Percentiles rank a stretch among this genome's conserved stretches.
Conservation (phyloP, 805 yeast species). For the Wickerhamomyces chambardii region DNA sequence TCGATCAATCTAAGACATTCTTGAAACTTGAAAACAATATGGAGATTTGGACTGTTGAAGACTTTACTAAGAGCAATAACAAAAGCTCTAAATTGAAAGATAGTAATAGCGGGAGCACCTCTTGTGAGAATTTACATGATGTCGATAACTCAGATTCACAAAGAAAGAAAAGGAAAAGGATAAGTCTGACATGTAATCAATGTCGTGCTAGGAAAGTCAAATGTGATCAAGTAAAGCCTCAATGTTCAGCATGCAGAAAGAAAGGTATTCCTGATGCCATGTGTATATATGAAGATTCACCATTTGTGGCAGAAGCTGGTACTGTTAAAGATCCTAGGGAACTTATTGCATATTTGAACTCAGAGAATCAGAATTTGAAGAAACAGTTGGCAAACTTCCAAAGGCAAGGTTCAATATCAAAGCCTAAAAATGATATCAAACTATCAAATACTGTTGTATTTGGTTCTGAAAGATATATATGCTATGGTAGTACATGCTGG, state of each 20-base stretch:
- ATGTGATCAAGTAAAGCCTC: slow-evolving; percentile 16
- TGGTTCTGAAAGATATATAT: slow-evolving; percentile 6
- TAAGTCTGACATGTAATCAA: slow-evolving; percentile 11
- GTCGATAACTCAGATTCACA: not conserved
- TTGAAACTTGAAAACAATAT: no score
- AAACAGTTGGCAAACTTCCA: slow-evolving; percentile 7
- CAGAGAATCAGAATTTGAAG: slow-evolving; percentile 11
- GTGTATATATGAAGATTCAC: slow-evolving; percentile 18
- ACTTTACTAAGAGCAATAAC: not conserved
- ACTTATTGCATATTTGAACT: slow-evolving; percentile 4
- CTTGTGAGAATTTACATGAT: not conserved
- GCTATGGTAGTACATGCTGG: slow-evolving; percentile 15
- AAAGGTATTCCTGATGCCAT: slow-evolving; percentile 13
- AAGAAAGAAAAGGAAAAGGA: slow-evolving; percentile 8
- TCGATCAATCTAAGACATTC: no score
- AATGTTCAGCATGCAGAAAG: slow-evolving; percentile 13
- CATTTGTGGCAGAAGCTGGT: slow-evolving; percentile 15
- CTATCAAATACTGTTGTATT: slow-evolving; percentile 3
- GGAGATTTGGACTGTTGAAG: slow-evolving; percentile 1
- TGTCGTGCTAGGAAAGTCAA: slow-evolving; percentile 15
- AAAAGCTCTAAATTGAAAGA: no score
- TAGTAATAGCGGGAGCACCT: not conserved
- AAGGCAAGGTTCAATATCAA: not conserved
- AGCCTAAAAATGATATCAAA: not conserved
- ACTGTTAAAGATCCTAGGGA: slow-evolving; percentile 5